These are phyloP conservation scores for Paramecium biaurelia DNA, from an alignment of 73 alveolate species.

Conservation along the genomic window DNA sequence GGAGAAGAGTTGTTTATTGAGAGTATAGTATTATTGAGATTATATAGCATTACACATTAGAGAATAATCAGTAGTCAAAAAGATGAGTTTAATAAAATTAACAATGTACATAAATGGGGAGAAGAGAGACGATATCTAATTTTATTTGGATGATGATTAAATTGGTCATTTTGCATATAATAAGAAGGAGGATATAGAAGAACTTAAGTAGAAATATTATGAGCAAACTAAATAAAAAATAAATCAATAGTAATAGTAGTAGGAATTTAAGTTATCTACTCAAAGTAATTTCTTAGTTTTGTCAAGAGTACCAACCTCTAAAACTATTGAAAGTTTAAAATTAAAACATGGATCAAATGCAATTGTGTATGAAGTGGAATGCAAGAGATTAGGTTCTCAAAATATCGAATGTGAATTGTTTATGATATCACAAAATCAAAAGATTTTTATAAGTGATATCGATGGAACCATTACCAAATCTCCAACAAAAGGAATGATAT, in stretches of 20 bases:
- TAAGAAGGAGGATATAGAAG: background rate
- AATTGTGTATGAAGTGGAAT: background rate
- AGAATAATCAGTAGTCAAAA: background rate
- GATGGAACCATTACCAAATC: slow-evolving; percentile 46
- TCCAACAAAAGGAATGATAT: background rate
- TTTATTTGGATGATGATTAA: background rate
- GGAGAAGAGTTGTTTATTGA: background rate
- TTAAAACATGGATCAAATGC: background rate
- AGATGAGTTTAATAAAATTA: background rate
- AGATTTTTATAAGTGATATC: slow-evolving; percentile 22
- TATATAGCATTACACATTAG: background rate
- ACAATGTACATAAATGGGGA: background rate
- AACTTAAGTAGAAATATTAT: background rate
- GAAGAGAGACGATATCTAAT: background rate
- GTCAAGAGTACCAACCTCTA: background rate
- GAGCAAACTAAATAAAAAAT: background rate
- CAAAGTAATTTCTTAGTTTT: background rate
- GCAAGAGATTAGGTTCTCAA: background rate
- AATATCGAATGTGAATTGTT: background rate
- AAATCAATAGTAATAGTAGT: background rate
- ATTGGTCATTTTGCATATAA: background rate
- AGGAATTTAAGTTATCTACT: background rate
- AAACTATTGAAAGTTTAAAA: background rate
- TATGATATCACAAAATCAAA: background rate
- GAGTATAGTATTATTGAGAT: background rate